Percentiles rank a stretch among this genome's conserved stretches.
phyloP scores from a whole-genome alignment of 805 yeast genomes.

The Hanseniaspora guilliermondii region DNA sequence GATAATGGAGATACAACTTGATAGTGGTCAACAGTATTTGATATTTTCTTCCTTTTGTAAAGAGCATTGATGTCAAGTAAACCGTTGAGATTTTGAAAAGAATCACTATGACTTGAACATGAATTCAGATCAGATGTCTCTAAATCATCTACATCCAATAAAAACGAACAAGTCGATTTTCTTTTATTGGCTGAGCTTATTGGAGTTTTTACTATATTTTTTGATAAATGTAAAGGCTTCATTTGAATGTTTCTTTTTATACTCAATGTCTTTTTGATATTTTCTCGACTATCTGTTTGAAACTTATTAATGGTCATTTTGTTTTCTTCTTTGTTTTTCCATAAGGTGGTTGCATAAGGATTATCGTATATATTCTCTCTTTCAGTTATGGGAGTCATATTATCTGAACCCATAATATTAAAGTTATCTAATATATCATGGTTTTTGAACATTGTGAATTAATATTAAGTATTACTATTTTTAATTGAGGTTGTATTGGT shows the following conservation, averaged over 20 bases:
- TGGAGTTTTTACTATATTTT: background rate
- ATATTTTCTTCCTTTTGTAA: background rate
- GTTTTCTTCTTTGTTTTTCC: constrained; percentile 31
- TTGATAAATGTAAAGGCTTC: background rate
- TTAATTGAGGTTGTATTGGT: background rate
- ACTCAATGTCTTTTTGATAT: constrained; percentile 21
- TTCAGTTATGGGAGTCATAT: constrained; percentile 24
- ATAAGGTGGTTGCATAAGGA: constrained; percentile 35
- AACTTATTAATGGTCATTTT: constrained; percentile 25
- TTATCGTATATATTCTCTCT: constrained; percentile 18
- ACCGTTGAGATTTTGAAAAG: background rate
- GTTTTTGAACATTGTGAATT: constrained; percentile 22
- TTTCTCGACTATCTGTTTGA: constrained; percentile 4
- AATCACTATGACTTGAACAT: background rate
- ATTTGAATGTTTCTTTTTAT: constrained; percentile 10
- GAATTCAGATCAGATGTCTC: background rate
- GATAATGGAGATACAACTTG: constrained; percentile 31
- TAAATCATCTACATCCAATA: background rate
- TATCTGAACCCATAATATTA: constrained; percentile 19
- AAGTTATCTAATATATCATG: constrained; percentile 21
- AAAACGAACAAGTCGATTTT: background rate
- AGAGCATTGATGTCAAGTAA: background rate
- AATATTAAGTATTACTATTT: too few relatives aligned
- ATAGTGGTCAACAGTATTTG: constrained; percentile 15
- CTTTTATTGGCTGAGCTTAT: background rate